A percentile compares a stretch with the other conserved stretches of the same genome.
Conservation (phyloP, 2,329 filamentous ascomycete species). For the Aspergillus unguis region DNA sequence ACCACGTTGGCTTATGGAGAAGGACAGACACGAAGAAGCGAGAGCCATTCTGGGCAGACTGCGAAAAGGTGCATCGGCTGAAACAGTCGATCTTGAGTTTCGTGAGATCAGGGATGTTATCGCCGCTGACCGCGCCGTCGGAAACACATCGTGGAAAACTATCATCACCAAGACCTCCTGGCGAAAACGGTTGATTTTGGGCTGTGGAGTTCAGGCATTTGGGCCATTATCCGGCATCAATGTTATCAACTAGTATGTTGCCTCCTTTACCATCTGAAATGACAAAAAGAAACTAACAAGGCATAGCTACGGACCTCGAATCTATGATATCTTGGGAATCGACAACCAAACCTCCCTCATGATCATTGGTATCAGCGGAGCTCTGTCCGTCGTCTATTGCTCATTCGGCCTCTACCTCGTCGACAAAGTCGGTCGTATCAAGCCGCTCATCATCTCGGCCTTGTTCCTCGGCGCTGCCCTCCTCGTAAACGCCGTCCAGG, state of each 20-base stretch:
- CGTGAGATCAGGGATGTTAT: constrained; percentile 42
- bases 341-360: constrained; percentile 41
- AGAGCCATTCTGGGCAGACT: constrained; percentile 30
- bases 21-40: constrained; percentile 10
- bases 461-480: constrained; percentile 43
- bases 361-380: constrained; percentile 52
- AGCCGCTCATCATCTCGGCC: constrained; percentile 44
- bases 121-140: constrained; percentile 28
- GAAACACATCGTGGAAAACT: constrained; percentile 7
- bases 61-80: constrained; percentile 27
- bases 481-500: constrained; percentile 7
- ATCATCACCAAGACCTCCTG: constrained; percentile 35
- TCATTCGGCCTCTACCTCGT: constrained; percentile 46
- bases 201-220: constrained; percentile 49
- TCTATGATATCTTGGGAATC: constrained; percentile 7
- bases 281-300: neutral
- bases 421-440: constrained; percentile 49
- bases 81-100: constrained; percentile 42
- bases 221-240: constrained; percentile 50
- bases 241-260: constrained; percentile 30
- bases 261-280: no score
- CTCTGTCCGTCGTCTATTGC: constrained; percentile 49
- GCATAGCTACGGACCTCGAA: constrained; percentile 6
- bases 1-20: constrained; percentile 14
- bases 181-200: constrained; percentile 45